These are phyloP conservation scores for Sclerotinia glacialis DNA, from an alignment of 2,329 filamentous ascomycete genomes.

Conservation along the genomic window DNA sequence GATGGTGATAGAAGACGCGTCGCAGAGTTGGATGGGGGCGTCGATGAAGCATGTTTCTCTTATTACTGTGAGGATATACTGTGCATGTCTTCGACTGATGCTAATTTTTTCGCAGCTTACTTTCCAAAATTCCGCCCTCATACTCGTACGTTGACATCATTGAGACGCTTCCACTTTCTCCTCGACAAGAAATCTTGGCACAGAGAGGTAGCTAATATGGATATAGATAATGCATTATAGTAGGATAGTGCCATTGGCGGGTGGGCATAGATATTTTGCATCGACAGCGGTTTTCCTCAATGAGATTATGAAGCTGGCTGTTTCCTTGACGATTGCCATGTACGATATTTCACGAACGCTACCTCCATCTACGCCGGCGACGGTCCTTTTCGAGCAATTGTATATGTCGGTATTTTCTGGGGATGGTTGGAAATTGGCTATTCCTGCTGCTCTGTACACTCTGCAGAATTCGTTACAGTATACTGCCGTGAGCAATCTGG, in stretches of 20 bases:
- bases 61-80: constrained; percentile 52
- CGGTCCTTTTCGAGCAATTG: constrained; percentile 76
- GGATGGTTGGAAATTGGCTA: constrained; percentile 91
- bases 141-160: constrained; percentile 53
- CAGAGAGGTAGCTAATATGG: background rate
- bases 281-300: constrained; percentile 93
- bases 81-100: constrained; percentile 33
- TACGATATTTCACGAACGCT: constrained; percentile 80
- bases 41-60: constrained; percentile 68
- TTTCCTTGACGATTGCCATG: constrained; percentile 82
- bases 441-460: constrained; percentile 86
- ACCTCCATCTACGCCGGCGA: constrained; percentile 75
- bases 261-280: constrained; percentile 84
- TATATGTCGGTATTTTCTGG: constrained; percentile 78
- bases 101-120: constrained; percentile 58
- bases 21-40: constrained; percentile 48
- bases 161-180: background rate
- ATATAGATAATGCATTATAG: constrained; percentile 88
- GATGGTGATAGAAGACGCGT: constrained; percentile 21
- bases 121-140: constrained; percentile 75
- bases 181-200: background rate
- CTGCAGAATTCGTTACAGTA: constrained; percentile 94
- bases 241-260: constrained; percentile 80
- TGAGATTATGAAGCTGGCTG: constrained; percentile 83
- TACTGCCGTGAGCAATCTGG: constrained; percentile 83